Evolutionary conservation across 2,329 filamentous ascomycete species (phyloP), one percentile per base, ranked within the genome.

Genomic region (Curvularia verruculosa): DNA sequence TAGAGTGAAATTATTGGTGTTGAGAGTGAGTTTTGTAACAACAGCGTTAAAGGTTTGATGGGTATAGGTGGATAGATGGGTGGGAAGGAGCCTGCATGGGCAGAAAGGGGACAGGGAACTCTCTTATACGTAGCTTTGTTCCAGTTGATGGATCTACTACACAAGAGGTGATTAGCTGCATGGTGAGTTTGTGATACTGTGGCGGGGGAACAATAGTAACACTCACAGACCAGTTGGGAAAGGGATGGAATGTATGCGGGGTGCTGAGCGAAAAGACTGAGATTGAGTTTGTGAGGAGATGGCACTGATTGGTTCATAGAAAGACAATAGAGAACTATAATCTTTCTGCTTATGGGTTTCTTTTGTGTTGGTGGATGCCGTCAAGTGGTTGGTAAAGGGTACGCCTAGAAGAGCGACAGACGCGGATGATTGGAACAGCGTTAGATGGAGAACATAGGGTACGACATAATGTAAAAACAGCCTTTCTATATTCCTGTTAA

Each of bases 161-260:
- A 23, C 4, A 41, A 1, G 21, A 24, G 10, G 12, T 13, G 29
- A 18, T 39, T 18, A 19, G 36, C 15, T 39, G 36, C 15, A 21
- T 21, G 18, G 37, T 7, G 28, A 29, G 41, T 13, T 4, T 12
- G 34, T 43, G 41, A 10, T 36, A 26, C 13, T 19, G 43, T 45
- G 43, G 43, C n/a, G 43, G 15, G 43, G 15, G 53, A 56, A 56
- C 53, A 56, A 56, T 56, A 56, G 24, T 34, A 56, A 43, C 41
- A 36, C 34, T n/a, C n/a, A 39, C 19, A 1, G 13, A 29, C 24
- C n/a, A 31, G 19, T 24, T 26, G 18, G 13, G 23, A 12, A 45
- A 51, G 39, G 39, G 40, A n/a, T 15, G 18, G 19, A 8, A 18
- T 13, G 39, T 21, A 45, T 45, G 10, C 26, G 18, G n/a, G 13